A percentile compares a stretch with the other conserved stretches of the same genome.
Conservation (phyloP, 495 filamentous ascomycete species). For the Aspergillus egyptiacus region DNA sequence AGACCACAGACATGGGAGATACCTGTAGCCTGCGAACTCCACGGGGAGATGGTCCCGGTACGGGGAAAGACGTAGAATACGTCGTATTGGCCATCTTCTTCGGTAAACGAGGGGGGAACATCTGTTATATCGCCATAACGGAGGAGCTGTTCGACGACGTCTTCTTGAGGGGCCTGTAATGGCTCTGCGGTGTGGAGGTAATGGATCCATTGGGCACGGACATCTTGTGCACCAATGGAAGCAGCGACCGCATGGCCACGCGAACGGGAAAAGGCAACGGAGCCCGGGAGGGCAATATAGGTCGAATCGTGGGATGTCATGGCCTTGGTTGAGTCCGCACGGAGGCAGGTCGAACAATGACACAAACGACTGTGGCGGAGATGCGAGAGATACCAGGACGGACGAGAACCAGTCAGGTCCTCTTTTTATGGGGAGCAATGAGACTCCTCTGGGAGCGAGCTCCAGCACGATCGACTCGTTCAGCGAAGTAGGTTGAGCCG, state of each 20-base stretch:
- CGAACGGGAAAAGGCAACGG: constrained; percentile 49
- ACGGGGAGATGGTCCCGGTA: constrained; percentile 82
- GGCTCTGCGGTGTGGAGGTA: constrained; percentile 47
- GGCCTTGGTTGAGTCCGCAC: constrained; percentile 29
- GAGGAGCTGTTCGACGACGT: constrained; percentile 54
- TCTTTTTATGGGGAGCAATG: constrained; percentile 9
- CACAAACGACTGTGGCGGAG: constrained; percentile 2
- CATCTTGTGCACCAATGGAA: constrained; percentile 48
- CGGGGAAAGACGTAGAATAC: constrained; percentile 72
- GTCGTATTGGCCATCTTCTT: constrained; percentile 38
- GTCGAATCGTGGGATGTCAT: constrained; percentile 24
- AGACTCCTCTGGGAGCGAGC: constrained; percentile 20
- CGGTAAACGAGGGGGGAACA: constrained; percentile 38
- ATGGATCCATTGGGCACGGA: constrained; percentile 61
- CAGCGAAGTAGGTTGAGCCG: constrained; percentile 12
- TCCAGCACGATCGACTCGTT: constrained; percentile 15
- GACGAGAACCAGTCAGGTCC: constrained; percentile 6
- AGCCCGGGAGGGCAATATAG: constrained; percentile 47
- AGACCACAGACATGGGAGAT: constrained; percentile 91
- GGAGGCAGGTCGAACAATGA: constrained; percentile 12
- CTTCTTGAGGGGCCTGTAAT: constrained; percentile 37
- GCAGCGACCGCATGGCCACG: constrained; percentile 44
- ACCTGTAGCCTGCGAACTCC: constrained; percentile 92
- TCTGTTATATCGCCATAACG: constrained; percentile 55
- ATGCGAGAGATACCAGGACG: not conserved